phyloP scores from a whole-genome alignment of 2,329 filamentous ascomycete genomes.

The Purpureocillium lavendulum region DNA sequence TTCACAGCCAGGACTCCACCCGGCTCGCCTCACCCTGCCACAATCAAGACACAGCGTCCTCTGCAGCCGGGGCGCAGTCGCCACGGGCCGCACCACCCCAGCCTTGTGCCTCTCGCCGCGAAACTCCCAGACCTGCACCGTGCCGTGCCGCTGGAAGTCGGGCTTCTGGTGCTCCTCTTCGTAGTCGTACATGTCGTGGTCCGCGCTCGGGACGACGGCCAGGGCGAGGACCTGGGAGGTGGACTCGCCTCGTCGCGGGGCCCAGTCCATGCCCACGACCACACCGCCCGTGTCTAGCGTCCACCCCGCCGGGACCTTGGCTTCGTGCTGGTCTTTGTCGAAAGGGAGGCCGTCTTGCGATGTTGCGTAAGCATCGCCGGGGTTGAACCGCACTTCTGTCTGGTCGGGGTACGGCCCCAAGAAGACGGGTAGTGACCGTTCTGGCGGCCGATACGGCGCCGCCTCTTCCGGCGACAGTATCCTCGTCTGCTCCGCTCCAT shows the following conservation, averaged over 20 bases:
- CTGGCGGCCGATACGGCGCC: constrained; percentile 17
- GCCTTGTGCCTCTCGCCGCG: constrained; percentile 17
- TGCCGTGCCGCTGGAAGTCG: constrained; percentile 32
- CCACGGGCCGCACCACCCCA: constrained; percentile 25
- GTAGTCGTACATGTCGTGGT: constrained; percentile 35
- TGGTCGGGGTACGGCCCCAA: constrained; percentile 22
- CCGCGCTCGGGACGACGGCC: constrained; percentile 39
- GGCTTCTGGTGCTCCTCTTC: constrained; percentile 26
- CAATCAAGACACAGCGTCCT: constrained; percentile 39
- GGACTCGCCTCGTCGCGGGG: constrained; percentile 24
- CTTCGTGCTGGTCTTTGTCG: constrained; percentile 12
- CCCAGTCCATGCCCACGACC: constrained; percentile 45
- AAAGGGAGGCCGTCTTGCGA: constrained; percentile 21
- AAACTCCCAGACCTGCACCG: constrained; percentile 46
- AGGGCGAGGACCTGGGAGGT: constrained; percentile 42
- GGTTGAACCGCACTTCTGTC: constrained; percentile 19
- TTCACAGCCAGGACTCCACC: constrained; percentile 43
- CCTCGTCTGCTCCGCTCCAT: constrained; percentile 3
- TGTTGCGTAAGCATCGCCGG: constrained; percentile 15
- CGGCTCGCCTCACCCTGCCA: constrained; percentile 40
- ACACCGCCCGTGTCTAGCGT: constrained; percentile 47
- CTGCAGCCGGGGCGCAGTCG: constrained; percentile 26
- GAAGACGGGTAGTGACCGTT: constrained; percentile 21
- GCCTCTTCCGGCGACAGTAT: constrained; percentile 17
- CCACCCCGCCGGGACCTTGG: constrained; percentile 34